Base-by-base conservation (phyloP, 768 basidiomycete species). In the Mycena vulgaris region DNA sequence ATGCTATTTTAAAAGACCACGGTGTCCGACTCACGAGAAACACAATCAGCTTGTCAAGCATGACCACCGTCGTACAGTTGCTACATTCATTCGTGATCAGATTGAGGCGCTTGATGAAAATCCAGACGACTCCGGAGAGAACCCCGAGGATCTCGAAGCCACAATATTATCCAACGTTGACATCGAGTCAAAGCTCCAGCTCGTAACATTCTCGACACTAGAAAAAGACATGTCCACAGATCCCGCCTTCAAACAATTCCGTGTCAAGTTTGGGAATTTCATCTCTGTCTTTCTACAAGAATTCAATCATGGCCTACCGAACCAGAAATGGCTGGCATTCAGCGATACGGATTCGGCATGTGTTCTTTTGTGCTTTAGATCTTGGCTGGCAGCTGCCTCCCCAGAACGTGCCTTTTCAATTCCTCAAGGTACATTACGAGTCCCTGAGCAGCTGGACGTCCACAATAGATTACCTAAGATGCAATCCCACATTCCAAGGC, bases 11-110 rank as follows among this genome's bases (percentile, higher is more conserved):
- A 6, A 14, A 14, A 7, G 35, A 6, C 35, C 6, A 14, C 9
- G 17, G 5, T 42, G 7, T 8, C 5, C 19, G 23, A 47, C 7
- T 23, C 23, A 47, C n/a, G n/a, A n/a, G n/a, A 37, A 6, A 27
- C n/a, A n/a, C n/a, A 17, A 25, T 7, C 31, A 65, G 64, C 55
- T 66, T 0, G 47, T 30, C 23, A 66, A 58, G 21, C 56, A 58
- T 14, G 55, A 58, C 30, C 64, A 66, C 17, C 55, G 64, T 10
- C 56, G 64, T 4, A 31, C 47, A 0, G 64, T 66, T 17, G 56
- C 45, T 2, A 48, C 35, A 9, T 66, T 58, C 8, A 58, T 66
- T 16, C 64, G 64, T 0, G 64, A 66, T 9, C 64, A 66, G 37
- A 31, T 66, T 2, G 56, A 66, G 39, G 33, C 35, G 0, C 23